These are phyloP conservation scores for Penicillium daleae DNA, from an alignment of 495 filamentous ascomycete species.

Conservation along the genomic window DNA sequence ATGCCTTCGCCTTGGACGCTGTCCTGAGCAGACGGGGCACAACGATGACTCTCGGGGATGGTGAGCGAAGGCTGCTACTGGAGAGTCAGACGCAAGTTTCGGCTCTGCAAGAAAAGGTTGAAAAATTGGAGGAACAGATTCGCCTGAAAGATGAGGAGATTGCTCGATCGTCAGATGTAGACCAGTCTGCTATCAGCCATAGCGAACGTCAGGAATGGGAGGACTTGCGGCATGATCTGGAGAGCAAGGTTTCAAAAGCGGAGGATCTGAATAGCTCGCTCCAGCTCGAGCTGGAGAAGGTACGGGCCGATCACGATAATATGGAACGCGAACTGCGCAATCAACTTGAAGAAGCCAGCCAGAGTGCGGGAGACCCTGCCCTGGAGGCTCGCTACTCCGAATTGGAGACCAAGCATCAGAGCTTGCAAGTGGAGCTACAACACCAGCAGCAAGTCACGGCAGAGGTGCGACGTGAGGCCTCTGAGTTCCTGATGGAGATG, in stretches of 20 bases:
- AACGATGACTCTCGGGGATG: constrained; percentile 56
- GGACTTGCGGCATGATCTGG: constrained; percentile 70
- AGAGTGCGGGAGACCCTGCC: constrained; percentile 45
- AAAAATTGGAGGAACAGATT: constrained; percentile 65
- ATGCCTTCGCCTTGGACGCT: constrained; percentile 65
- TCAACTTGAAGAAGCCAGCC: constrained; percentile 61
- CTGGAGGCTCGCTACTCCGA: constrained; percentile 60
- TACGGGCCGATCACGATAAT: constrained; percentile 66
- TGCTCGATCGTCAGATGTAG: constrained; percentile 38
- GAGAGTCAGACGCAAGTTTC: constrained; percentile 80
- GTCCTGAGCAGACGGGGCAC: constrained; percentile 61
- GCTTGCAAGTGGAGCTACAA: constrained; percentile 67
- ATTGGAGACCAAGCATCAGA: constrained; percentile 72
- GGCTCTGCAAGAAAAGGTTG: constrained; percentile 73
- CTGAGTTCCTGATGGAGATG: constrained; percentile 88
- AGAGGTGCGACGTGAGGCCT: constrained; percentile 83
- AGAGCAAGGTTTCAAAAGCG: constrained; percentile 76
- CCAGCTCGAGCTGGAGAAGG: constrained; percentile 73
- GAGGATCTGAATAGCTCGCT: constrained; percentile 77
- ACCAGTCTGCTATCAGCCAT: constrained; percentile 37
- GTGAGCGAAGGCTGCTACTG: constrained; percentile 70
- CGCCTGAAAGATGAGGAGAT: constrained; percentile 63
- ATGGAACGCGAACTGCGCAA: constrained; percentile 65
- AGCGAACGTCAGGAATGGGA: constrained; percentile 70
- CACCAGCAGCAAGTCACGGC: constrained; percentile 85